Conservation (phyloP, 2,329 filamentous ascomycete species). For the Diaporthe eres region DNA sequence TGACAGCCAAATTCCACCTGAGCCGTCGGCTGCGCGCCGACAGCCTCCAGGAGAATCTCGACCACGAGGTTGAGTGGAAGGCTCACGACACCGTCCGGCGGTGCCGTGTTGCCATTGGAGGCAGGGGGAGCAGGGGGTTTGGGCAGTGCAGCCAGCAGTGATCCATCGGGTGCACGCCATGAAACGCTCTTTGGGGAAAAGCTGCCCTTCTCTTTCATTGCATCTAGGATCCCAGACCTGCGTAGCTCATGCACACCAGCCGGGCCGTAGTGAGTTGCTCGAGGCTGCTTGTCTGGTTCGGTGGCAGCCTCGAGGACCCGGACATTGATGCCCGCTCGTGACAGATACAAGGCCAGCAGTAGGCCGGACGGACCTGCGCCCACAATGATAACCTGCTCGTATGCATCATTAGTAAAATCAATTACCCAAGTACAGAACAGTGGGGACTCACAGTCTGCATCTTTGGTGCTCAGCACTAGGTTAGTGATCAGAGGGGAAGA, state of each 20-base stretch:
- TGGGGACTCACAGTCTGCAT: constrained; percentile 2
- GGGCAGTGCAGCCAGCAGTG: constrained; percentile 28
- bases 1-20: constrained; percentile 53
- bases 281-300: constrained; percentile 38
- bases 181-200: constrained; percentile 34
- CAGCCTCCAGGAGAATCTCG: constrained; percentile 53
- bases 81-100: constrained; percentile 51
- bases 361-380: constrained; percentile 46
- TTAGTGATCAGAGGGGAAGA: not conserved
- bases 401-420: not conserved
- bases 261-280: constrained; percentile 42
- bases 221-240: constrained; percentile 39
- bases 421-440: too few relatives aligned
- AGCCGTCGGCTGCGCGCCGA: constrained; percentile 46
- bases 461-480: not conserved
- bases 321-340: constrained; percentile 19
- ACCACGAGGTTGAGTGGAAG: constrained; percentile 57
- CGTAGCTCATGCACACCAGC: constrained; percentile 38
- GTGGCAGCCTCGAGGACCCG: constrained; percentile 9
- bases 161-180: constrained; percentile 42
- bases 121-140: not conserved
- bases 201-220: constrained; percentile 34
- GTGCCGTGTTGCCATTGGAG: not conserved
- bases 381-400: constrained; percentile 22
- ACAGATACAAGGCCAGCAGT: constrained; percentile 42